phyloP scores from a whole-genome alignment of 2,329 filamentous ascomycete genomes.

The Nigrograna mackinnonii region DNA sequence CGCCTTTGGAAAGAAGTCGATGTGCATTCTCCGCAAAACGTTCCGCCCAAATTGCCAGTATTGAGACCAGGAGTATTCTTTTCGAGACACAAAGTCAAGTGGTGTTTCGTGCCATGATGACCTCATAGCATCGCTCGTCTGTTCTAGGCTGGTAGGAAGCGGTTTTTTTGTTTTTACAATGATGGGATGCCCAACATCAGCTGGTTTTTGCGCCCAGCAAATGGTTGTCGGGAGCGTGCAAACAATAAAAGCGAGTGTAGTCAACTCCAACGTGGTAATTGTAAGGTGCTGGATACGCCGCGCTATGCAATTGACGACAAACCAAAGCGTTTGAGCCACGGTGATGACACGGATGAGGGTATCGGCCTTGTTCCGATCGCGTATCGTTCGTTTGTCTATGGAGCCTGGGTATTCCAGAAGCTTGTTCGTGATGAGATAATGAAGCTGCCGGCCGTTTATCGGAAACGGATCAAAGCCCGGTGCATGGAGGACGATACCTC shows the following conservation, averaged over 20 bases:
- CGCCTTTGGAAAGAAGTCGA: slow-evolving; percentile 8
- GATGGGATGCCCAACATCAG: slow-evolving; percentile 24
- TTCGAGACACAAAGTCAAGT: slow-evolving; percentile 10
- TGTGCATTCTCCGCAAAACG: not conserved
- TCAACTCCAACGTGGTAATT: slow-evolving; percentile 41
- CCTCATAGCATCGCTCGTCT: slow-evolving; percentile 1
- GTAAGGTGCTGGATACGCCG: slow-evolving; percentile 27
- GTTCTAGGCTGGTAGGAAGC: not conserved
- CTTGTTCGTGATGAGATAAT: slow-evolving; percentile 8
- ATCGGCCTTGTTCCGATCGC: slow-evolving; percentile 11
- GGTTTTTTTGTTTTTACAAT: slow-evolving; percentile 1
- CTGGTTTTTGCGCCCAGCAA: slow-evolving; percentile 44
- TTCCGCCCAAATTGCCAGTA: slow-evolving; percentile 3
- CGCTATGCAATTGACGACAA: slow-evolving; percentile 8
- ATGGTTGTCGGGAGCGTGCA: slow-evolving; percentile 37
- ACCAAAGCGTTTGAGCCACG: slow-evolving; percentile 12
- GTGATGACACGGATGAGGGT: slow-evolving; percentile 8
- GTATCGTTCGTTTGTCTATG: slow-evolving; percentile 15
- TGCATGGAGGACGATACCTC: slow-evolving; percentile 15
- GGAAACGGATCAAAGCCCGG: slow-evolving; percentile 12
- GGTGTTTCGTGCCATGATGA: slow-evolving; percentile 8
- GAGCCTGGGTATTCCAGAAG: slow-evolving; percentile 17
- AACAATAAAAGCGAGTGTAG: slow-evolving; percentile 42
- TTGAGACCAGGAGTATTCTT: slow-evolving; percentile 3
- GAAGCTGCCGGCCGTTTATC: slow-evolving; percentile 15